These are phyloP conservation scores for Vitis cinerea DNA, from an alignment of 164 flowering plant species.

Conservation along the genomic window DNA sequence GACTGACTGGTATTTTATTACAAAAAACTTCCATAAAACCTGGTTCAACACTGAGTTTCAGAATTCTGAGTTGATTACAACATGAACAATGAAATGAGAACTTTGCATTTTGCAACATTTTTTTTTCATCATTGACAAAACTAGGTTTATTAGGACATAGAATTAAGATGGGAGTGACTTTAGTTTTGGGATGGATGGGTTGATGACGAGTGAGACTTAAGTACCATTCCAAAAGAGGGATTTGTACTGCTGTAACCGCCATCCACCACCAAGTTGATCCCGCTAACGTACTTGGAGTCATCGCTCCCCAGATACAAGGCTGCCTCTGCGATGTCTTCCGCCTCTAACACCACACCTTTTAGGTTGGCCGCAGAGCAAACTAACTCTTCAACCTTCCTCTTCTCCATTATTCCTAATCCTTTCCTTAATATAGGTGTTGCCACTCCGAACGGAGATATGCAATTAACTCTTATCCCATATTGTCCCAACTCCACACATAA, in stretches of 20 bases:
- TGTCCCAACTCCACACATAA: constrained; percentile 19
- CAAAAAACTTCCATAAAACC: too few species aligned
- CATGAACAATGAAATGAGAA: too few species aligned
- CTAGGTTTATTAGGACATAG: too few species aligned
- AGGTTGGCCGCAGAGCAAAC: neutral
- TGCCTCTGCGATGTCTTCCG: constrained; percentile 7
- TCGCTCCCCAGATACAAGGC: constrained; percentile 6
- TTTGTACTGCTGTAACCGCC: constrained; percentile 1
- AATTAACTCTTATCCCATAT: constrained; percentile 20
- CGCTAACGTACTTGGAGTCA: constrained; percentile 15
- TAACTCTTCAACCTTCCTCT: neutral
- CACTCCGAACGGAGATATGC: constrained; percentile 21
- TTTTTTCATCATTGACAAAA: too few species aligned
- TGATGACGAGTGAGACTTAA: too few species aligned
- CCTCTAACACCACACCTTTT: constrained; percentile 1
- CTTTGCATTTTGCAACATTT: too few species aligned
- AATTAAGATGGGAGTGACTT: too few species aligned
- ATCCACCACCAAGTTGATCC: constrained; percentile 9
- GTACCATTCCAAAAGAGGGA: neutral
- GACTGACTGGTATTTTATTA: too few species aligned
- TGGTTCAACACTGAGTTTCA: too few species aligned
- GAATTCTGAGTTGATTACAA: too few species aligned
- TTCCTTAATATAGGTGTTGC: neutral
- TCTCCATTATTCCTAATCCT: neutral
- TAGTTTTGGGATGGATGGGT: too few species aligned